These are phyloP conservation scores for Ceraceosorus bombacis DNA, from an alignment of 1,284 basidiomycete genomes.

Conservation along the genomic window DNA sequence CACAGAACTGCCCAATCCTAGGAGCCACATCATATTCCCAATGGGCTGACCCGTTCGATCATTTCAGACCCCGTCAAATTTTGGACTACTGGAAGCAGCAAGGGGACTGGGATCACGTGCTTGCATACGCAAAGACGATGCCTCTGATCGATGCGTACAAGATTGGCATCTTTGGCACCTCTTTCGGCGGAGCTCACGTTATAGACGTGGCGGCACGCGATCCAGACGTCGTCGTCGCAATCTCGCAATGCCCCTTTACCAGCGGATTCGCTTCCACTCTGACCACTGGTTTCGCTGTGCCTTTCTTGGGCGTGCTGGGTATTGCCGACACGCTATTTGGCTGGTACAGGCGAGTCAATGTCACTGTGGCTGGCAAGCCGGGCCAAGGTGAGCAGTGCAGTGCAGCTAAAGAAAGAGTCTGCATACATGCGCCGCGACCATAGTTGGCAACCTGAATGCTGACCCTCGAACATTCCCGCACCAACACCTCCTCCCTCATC, in stretches of 20 bases:
- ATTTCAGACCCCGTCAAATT: constrained; percentile 26
- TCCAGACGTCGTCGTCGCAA: constrained; percentile 21
- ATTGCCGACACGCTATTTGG: constrained; percentile 21
- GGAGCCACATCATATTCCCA: constrained; percentile 13
- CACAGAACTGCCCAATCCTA: constrained; percentile 5
- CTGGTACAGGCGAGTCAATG: constrained; percentile 11
- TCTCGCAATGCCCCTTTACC: constrained; percentile 42
- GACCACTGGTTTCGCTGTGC: background rate
- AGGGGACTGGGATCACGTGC: constrained; percentile 27
- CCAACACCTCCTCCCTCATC: too few species aligned
- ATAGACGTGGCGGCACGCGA: constrained; percentile 28
- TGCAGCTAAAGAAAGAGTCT: background rate
- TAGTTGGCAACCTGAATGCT: too few species aligned
- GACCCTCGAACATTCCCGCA: background rate
- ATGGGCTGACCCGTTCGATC: background rate
- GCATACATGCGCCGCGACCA: background rate
- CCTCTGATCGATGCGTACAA: constrained; percentile 20
- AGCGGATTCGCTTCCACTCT: constrained; percentile 14
- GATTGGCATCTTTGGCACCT: constrained; percentile 34
- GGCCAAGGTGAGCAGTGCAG: constrained; percentile 24
- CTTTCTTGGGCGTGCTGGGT: background rate
- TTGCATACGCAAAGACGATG: constrained; percentile 16
- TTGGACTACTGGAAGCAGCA: constrained; percentile 26
- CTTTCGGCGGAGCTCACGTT: constrained; percentile 39
- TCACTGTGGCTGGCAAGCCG: constrained; percentile 21